A percentile compares a stretch with the other conserved stretches of the same genome.
These are phyloP conservation scores for Trichophyton verrucosum DNA, from an alignment of 2,329 filamentous ascomycete species.

Conservation along the genomic window DNA sequence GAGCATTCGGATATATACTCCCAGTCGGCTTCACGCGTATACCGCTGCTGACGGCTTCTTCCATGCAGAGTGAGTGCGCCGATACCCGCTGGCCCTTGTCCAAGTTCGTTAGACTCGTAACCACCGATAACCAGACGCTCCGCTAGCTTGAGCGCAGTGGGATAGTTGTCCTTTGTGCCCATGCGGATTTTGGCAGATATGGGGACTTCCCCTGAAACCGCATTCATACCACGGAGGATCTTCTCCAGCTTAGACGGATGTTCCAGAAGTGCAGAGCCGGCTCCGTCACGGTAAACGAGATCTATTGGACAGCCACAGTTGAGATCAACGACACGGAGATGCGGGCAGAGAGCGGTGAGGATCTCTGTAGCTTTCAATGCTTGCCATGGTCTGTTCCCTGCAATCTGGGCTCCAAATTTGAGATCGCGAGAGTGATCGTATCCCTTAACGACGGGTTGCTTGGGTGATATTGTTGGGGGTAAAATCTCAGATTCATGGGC, in stretches of 20 bases:
- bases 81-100: constrained; percentile 64
- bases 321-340: constrained; percentile 80
- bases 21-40: constrained; percentile 90
- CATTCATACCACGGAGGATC: constrained; percentile 92
- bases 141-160: constrained; percentile 68
- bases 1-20: constrained; percentile 84
- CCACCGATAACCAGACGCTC: constrained; percentile 73
- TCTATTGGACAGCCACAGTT: constrained; percentile 98
- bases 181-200: constrained; percentile 92
- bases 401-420: constrained; percentile 85
- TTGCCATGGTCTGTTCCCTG: constrained; percentile 81
- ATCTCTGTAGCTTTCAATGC: constrained; percentile 80
- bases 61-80: constrained; percentile 95
- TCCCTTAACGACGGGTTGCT: constrained; percentile 49
- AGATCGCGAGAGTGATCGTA: constrained; percentile 77
- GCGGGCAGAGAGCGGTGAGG: constrained; percentile 62
- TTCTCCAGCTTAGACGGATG: constrained; percentile 77
- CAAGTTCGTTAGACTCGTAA: constrained; percentile 53
- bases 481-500: constrained; percentile 71
- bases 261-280: constrained; percentile 86
- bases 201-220: constrained; percentile 76
- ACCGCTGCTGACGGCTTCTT: constrained; percentile 83
- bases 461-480: constrained; percentile 53
- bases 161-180: constrained; percentile 67
- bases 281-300: constrained; percentile 75